Evolutionary conservation across 2,329 filamentous ascomycete species (phyloP).

Genomic region (Aureobasidium sp.): DNA sequence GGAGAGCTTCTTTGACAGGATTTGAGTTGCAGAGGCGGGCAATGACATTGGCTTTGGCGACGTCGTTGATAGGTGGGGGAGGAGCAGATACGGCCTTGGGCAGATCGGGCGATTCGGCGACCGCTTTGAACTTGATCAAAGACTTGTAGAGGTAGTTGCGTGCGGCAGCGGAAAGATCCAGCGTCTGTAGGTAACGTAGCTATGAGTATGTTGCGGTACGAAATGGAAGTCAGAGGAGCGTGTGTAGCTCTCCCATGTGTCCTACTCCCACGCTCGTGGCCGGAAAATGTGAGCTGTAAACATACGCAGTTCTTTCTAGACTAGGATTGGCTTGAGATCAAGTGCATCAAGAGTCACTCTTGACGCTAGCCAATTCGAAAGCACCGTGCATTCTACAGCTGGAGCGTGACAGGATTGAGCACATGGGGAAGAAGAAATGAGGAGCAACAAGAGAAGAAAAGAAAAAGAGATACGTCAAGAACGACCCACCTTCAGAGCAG

Average conservation of each 20-base stretch:
- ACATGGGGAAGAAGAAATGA: background rate
- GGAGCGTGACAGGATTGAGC: background rate
- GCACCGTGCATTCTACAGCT: background rate
- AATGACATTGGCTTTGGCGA: slow-evolving; percentile 50
- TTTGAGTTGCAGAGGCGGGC: slow-evolving; percentile 55
- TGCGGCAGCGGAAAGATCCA: slow-evolving; percentile 46
- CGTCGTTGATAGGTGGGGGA: slow-evolving; percentile 34
- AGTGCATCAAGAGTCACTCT: background rate
- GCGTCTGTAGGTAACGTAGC: slow-evolving; percentile 30
- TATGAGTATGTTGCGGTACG: slow-evolving; percentile 5
- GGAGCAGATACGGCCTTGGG: slow-evolving; percentile 34
- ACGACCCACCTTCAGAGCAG: slow-evolving; percentile 47
- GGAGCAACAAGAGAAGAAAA: slow-evolving; percentile 4
- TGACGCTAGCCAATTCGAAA: background rate
- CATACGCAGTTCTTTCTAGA: background rate
- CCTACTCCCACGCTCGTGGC: background rate
- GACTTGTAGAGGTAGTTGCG: slow-evolving; percentile 51
- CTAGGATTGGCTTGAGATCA: background rate
- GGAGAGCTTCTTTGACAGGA: slow-evolving; percentile 50
- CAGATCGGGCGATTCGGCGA: slow-evolving; percentile 46
- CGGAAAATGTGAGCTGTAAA: background rate
- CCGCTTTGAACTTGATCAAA: slow-evolving; percentile 50
- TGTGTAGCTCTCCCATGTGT: background rate
- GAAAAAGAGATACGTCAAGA: background rate
- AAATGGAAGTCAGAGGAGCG: background rate